Base-by-base conservation (phyloP, 2,329 filamentous ascomycete genomes). In the Xylaria sp. region DNA sequence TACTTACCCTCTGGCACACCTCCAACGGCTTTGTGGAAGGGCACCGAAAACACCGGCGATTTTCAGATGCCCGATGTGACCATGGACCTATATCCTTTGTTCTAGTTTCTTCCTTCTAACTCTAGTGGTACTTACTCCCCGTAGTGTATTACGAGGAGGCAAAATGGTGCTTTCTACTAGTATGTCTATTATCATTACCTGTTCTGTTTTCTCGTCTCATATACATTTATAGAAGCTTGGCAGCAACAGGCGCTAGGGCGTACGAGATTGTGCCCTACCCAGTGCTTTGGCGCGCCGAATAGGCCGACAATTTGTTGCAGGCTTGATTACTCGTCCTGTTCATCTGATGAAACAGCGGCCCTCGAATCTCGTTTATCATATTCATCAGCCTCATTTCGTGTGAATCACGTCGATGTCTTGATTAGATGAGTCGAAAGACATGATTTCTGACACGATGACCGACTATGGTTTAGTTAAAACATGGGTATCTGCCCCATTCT, bases 381-480 rank as follows among this genome's bases (percentile, higher is more conserved):
- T 51, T 44, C 53, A 62, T 60, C 35, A 65, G 48, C 66, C 69
- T 63, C 59, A 69, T 68, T 61, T 60, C 59, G 55, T 53, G 54
- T 57, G 55, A 50, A 64, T 60, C 53, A 44, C 18, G 40, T 60
- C 57, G 40, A 16, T 32, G 61, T 70, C 62, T 68, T 65, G 60
- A 71, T 57, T 68, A 67, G 69, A 75, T 72, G 71, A 65, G 54
- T 65, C 66, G 69, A 63, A 68, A 68, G 53, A 47, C 40, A 44
- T 61, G 67, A 67, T 66, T 42, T 67, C 71, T 66, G n/a, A 50
- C 61, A 32, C 61, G 67, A 67, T 66, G 40, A 66, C 71, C 65
- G n/a, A 55, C 61, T 53, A 35, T 23, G 71, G 72, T 63, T 63
- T 69, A 73, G 64, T 70, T 59, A 61, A 44, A 70, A 71, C 66